phyloP scores from a whole-genome alignment of 768 basidiomycete genomes.

The Pleurotus tuber-regium region DNA sequence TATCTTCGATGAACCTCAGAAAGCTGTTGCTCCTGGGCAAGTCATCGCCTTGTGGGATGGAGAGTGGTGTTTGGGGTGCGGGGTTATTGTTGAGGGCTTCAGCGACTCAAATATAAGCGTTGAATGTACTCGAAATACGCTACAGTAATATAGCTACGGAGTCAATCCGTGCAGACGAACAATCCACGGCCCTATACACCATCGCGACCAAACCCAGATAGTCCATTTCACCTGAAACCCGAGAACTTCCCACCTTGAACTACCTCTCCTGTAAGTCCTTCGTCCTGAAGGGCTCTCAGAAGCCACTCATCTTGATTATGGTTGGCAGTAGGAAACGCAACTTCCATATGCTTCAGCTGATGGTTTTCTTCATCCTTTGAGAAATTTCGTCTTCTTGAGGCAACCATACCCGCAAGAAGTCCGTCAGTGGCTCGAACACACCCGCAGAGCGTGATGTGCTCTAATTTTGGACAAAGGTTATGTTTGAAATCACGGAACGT shows the following conservation, averaged over 20 bases:
- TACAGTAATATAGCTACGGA: too few species aligned
- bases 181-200: background rate
- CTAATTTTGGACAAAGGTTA: constrained; percentile 4
- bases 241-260: background rate
- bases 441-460: constrained; percentile 1
- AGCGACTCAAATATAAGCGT: background rate
- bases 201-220: background rate
- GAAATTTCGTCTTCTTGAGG: background rate
- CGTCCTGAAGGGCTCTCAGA: background rate
- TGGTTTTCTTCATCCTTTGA: background rate
- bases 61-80: constrained; percentile 84
- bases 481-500: background rate
- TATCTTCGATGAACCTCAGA: constrained; percentile 55
- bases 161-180: too few species aligned
- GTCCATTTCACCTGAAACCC: background rate
- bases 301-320: background rate
- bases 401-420: constrained; percentile 1
- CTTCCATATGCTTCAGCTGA: background rate
- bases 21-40: constrained; percentile 78
- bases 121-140: background rate
- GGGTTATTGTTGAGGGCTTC: constrained; percentile 46
- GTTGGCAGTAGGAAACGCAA: constrained; percentile 5
- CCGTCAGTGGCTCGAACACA: constrained; percentile 2
- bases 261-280: constrained; percentile 2
- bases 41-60: constrained; percentile 71